phyloP scores from a whole-genome alignment of 371 early-diverging fungal species.

The Chytridium lagenaria region DNA sequence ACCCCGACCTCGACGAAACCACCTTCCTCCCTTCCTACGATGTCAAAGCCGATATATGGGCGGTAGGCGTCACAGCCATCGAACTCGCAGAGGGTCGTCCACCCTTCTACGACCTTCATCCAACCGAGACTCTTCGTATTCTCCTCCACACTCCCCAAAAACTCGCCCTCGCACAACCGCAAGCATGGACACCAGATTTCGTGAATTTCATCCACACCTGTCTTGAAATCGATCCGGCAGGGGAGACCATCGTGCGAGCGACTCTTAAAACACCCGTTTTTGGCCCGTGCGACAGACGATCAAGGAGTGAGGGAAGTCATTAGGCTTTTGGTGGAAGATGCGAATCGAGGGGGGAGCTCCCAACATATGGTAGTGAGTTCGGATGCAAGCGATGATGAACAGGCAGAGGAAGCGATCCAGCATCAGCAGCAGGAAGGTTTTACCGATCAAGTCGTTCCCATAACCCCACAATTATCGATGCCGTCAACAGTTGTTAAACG shows the following conservation, averaged over 20 bases:
- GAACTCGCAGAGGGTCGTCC: slow-evolving; percentile 67
- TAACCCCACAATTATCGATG: slow-evolving; percentile 38
- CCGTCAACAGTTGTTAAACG: slow-evolving; percentile 19
- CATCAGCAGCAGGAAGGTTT: background rate
- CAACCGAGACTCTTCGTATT: slow-evolving; percentile 60
- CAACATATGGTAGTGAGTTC: slow-evolving; percentile 18
- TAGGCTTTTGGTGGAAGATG: too few relatives aligned
- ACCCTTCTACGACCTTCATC: slow-evolving; percentile 65
- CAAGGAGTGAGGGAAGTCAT: slow-evolving; percentile 40
- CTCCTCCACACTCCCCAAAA: slow-evolving; percentile 53
- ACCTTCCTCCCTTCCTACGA: slow-evolving; percentile 47
- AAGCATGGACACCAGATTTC: slow-evolving; percentile 56
- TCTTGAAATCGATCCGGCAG: slow-evolving; percentile 53
- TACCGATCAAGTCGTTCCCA: slow-evolving; percentile 43
- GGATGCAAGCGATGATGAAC: slow-evolving; percentile 57
- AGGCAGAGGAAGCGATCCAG: slow-evolving; percentile 50
- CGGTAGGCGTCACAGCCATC: slow-evolving; percentile 65
- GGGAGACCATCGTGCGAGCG: slow-evolving; percentile 56
- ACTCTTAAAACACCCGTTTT: slow-evolving; percentile 59
- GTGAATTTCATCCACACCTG: slow-evolving; percentile 57
- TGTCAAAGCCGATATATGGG: slow-evolving; percentile 64
- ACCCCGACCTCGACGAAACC: slow-evolving; percentile 48
- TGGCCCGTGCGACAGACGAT: slow-evolving; percentile 45
- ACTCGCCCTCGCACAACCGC: slow-evolving; percentile 60
- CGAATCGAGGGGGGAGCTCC: background rate